Evolutionary conservation across 805 yeast genomes (phyloP).

Genomic region (Nakazawaea wickerhamii): DNA sequence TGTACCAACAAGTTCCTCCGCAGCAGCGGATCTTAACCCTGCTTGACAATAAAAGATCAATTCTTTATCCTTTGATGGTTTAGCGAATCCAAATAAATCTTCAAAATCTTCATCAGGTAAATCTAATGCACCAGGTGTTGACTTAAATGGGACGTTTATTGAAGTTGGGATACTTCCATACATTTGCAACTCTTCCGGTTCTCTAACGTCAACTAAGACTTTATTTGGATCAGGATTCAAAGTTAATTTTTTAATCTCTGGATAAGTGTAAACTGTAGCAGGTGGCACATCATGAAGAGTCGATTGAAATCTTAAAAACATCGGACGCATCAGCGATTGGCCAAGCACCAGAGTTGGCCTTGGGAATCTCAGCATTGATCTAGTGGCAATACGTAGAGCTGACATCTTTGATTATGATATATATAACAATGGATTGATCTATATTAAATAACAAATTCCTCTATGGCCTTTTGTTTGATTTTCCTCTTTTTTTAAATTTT

Average conservation of each 20-base stretch:
- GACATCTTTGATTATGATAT: background rate
- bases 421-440: background rate
- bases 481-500: background rate
- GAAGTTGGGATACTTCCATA: constrained; percentile 79
- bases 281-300: constrained; percentile 20
- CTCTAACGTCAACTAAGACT: constrained; percentile 84
- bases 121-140: constrained; percentile 89
- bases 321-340: background rate
- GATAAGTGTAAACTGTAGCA: constrained; percentile 26
- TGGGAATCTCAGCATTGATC: background rate
- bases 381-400: constrained; percentile 6
- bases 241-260: constrained; percentile 35
- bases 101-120: constrained; percentile 73
- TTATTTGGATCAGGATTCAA: constrained; percentile 39
- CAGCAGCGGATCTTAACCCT: constrained; percentile 86
- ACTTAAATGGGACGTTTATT: constrained; percentile 81
- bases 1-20: constrained; percentile 87
- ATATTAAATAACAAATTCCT: background rate
- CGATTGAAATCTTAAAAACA: constrained; percentile 9
- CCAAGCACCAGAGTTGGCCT: background rate
- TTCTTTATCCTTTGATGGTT: constrained; percentile 68
- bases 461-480: background rate
- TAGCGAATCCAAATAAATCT: constrained; percentile 72
- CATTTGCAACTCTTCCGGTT: constrained; percentile 63
- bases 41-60: constrained; percentile 88